These are phyloP conservation scores for Cercis canadensis DNA, from an alignment of 306 rosid genomes.

Conservation along the genomic window DNA sequence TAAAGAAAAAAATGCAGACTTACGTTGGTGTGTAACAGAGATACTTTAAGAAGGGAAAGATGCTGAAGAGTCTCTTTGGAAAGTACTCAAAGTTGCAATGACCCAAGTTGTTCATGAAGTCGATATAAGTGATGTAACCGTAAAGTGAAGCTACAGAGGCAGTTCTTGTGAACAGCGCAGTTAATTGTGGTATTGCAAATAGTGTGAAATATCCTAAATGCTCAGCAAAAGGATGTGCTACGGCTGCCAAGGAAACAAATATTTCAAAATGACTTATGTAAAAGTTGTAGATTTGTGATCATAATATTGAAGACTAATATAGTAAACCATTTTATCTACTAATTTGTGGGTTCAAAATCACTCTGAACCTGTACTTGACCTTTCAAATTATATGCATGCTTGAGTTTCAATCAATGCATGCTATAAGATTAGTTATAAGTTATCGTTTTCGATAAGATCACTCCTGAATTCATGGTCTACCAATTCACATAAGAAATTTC, in stretches of 20 bases:
- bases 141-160: slow-evolving; percentile 37
- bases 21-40: slow-evolving; percentile 74
- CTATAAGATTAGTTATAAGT: too few species aligned
- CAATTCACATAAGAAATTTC: too few species aligned
- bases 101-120: slow-evolving; percentile 77
- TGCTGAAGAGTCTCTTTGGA: slow-evolving; percentile 47
- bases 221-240: slow-evolving; percentile 70
- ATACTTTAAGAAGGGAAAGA: slow-evolving; percentile 63
- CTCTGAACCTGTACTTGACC: too few species aligned
- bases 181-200: slow-evolving; percentile 54
- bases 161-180: slow-evolving; percentile 39
- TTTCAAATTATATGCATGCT: too few species aligned
- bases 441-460: too few species aligned
- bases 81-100: slow-evolving; percentile 71
- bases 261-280: too few species aligned
- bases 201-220: slow-evolving; percentile 57
- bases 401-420: too few species aligned
- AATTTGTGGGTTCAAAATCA: too few species aligned
- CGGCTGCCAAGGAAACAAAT: slow-evolving; percentile 47
- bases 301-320: too few species aligned
- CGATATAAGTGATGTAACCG: slow-evolving; percentile 53
- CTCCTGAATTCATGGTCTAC: too few species aligned
- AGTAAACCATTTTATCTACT: too few species aligned
- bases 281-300: too few species aligned
- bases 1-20: slow-evolving; percentile 30